These are phyloP conservation scores for Suillus paluster DNA, from an alignment of 768 basidiomycete species.

Conservation along the genomic window DNA sequence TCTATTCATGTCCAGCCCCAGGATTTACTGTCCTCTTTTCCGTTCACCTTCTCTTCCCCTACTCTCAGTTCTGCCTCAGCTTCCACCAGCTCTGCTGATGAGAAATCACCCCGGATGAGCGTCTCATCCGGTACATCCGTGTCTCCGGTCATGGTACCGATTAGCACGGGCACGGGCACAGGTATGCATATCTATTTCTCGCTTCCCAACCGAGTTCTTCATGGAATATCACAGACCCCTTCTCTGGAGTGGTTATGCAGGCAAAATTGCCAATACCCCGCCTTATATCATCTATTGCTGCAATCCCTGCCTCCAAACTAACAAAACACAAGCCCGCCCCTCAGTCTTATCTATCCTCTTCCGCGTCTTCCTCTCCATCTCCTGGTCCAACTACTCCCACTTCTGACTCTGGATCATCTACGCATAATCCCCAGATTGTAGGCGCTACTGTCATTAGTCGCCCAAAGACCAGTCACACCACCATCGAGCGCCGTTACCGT, in stretches of 20 bases:
- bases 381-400: slow-evolving; percentile 37
- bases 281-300: slow-evolving; percentile 51
- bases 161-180: slow-evolving; percentile 24
- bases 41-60: slow-evolving; percentile 47
- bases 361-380: slow-evolving; percentile 46
- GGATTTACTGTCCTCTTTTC: slow-evolving; percentile 37
- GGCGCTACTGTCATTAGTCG: slow-evolving; percentile 31
- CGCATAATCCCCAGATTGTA: not conserved
- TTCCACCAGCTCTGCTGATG: slow-evolving; percentile 27
- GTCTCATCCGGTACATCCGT: slow-evolving; percentile 43
- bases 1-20: slow-evolving; percentile 30
- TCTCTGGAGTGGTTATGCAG: slow-evolving; percentile 20
- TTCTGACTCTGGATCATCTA: slow-evolving; percentile 25
- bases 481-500: slow-evolving; percentile 86
- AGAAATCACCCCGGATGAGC: slow-evolving; percentile 25
- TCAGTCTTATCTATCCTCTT: slow-evolving; percentile 27
- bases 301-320: slow-evolving; percentile 43
- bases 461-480: slow-evolving; percentile 89
- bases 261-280: slow-evolving; percentile 55
- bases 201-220: too few species aligned
- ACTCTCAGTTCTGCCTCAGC: slow-evolving; percentile 39
- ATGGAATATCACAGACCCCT: not conserved
- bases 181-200: not conserved
- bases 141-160: slow-evolving; percentile 50
- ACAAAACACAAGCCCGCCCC: slow-evolving; percentile 11